Percentiles rank a stretch among this genome's conserved stretches.
These are phyloP conservation scores for Mediolabrus comicus DNA, from an alignment of 108 stramenopile species.

Conservation along the genomic window DNA sequence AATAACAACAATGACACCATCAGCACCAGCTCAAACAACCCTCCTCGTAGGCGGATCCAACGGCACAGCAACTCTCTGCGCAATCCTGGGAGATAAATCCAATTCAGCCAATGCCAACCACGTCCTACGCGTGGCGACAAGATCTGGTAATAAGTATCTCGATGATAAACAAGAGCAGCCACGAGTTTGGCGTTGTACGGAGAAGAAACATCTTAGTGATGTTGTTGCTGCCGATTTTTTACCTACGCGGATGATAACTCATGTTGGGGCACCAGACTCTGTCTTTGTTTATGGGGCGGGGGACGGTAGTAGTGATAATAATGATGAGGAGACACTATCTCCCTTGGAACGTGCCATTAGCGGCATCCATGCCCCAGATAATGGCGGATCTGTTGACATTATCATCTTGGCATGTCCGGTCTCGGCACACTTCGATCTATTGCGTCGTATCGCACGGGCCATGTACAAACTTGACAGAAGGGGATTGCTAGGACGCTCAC, in stretches of 20 bases:
- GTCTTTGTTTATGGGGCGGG: constrained; percentile 45
- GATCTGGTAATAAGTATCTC: constrained; percentile 31
- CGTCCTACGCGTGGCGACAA: constrained; percentile 43
- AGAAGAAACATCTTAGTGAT: constrained; percentile 46
- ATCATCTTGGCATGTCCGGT: constrained; percentile 49
- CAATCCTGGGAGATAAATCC: constrained; percentile 49
- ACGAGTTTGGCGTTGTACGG: constrained; percentile 36
- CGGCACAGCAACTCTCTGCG: constrained; percentile 50
- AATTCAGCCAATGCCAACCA: constrained; percentile 37
- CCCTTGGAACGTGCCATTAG: constrained; percentile 44
- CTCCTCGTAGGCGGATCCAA: constrained; percentile 55
- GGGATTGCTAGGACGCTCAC: constrained; percentile 20
- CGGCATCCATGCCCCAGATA: constrained; percentile 35
- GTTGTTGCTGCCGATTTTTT: constrained; percentile 39
- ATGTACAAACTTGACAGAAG: constrained; percentile 37
- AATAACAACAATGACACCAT: not conserved
- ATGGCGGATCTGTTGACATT: constrained; percentile 39
- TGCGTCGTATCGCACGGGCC: constrained; percentile 40
- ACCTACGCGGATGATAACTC: constrained; percentile 31
- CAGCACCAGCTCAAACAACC: constrained; percentile 30
- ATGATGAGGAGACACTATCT: not conserved
- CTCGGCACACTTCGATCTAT: constrained; percentile 41
- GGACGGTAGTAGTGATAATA: not conserved
- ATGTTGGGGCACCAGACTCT: constrained; percentile 41
- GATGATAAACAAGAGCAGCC: constrained; percentile 8